Evolutionary conservation across 2,329 filamentous ascomycete genomes (phyloP), one percentile per base, ranked within the genome.

Genomic region (Dryadomyces sulphureus): DNA sequence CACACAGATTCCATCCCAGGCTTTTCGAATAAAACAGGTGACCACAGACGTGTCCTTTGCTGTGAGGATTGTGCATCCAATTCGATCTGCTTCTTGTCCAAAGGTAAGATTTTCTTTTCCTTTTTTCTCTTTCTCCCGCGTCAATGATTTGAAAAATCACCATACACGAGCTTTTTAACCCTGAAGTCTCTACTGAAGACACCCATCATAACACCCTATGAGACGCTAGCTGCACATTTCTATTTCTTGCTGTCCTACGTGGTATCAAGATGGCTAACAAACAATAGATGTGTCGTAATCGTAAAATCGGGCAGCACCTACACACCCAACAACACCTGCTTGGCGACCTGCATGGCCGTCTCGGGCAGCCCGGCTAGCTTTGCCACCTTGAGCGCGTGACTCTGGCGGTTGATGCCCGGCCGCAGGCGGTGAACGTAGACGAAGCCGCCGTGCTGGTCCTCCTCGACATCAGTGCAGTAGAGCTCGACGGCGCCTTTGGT

Each of bases 331-430:
- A 88, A 64, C 8, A 85, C 70, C 34, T 67, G 60, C 44, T 62
- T 67, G 6, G 90, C 89, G 51, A 86, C 67, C 20, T 67, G 64
- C 46, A 95, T 77, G 4, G 82, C 85, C 39, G 71, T 67, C 49
- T 80, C 76, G 0, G 89, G 89, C 54, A 95, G 56, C 1, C 87
- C 89, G 6, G 92, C 93, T 54, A 96, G 65, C 51, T 74, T 73
- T 2, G 92, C 92, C n/a, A 98, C 92, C 59, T 95, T 96, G 49
- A 98, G 67, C 17, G 93, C 92, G 65, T 98, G 92, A 50, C 86
- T 93, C 53, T 83, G 70, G 44, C 79, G 75, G 62, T 96, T 98
- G 48, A 94, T 77, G 0, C 92, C 92, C 59, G 72, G 78, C 46
- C 77, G 75, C 62, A 98, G 63, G 53, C 74, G 82, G 65, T 98